These are phyloP conservation scores for Zygotorulaspora mrakii DNA, from an alignment of 1,139 yeast species.

Conservation along the genomic window DNA sequence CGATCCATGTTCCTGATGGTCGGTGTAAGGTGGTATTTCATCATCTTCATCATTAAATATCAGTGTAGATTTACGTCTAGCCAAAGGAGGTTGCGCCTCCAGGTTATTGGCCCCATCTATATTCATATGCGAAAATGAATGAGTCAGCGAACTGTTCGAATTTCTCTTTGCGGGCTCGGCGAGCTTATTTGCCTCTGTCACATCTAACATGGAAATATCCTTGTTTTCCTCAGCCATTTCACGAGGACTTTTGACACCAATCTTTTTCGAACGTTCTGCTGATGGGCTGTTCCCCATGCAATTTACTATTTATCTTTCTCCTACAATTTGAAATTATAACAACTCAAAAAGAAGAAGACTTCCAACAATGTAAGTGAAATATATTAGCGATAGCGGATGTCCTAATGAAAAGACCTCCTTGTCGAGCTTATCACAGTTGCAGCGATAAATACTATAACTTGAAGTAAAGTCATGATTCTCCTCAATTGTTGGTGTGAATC, in stretches of 20 bases:
- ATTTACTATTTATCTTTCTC: no score
- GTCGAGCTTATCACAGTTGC: no score
- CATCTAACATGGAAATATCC: conserved; percentile 15
- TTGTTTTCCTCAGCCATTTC: conserved; percentile 10
- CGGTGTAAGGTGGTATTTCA: conserved; percentile 15
- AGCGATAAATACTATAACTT: no score
- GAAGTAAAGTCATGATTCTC: no score
- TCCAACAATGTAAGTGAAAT: no score
- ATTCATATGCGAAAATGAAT: conserved; percentile 35
- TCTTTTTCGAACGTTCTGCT: conserved; percentile 1
- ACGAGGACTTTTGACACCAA: neutral
- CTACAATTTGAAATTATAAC: no score
- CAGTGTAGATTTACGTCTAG: conserved; percentile 24
- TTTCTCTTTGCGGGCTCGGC: conserved; percentile 4
- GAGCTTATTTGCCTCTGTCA: conserved; percentile 11
- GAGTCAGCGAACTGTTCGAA: conserved; percentile 21
- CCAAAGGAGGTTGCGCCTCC: conserved; percentile 15
- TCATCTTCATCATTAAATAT: conserved; percentile 27
- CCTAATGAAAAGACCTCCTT: no score
- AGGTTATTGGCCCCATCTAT: conserved; percentile 30
- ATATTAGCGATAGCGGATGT: no score
- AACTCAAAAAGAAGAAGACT: no score
- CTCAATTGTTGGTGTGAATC: no score
- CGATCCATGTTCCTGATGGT: conserved; percentile 15
- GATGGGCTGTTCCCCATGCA: conserved; percentile 11